Evolutionary conservation across 345 rosid species (phyloP).

Genomic region (Adansonia digitata): DNA sequence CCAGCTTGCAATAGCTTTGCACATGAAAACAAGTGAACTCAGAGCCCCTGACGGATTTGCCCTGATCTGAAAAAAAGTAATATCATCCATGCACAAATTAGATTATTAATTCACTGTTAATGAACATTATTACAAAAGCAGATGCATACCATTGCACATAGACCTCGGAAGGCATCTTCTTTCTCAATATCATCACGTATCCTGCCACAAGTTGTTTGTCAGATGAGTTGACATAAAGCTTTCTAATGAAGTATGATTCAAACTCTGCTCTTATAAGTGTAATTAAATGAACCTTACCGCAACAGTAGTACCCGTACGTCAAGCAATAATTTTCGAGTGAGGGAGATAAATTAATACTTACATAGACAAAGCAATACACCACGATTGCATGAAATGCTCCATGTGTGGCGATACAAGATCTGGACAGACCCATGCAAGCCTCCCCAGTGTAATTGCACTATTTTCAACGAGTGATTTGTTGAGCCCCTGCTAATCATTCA

Average conservation of each 20-base stretch:
- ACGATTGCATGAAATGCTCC: constrained; percentile 97
- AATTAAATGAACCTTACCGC: background rate
- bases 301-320: background rate
- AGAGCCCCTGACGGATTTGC: constrained; percentile 90
- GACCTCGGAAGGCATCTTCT: constrained; percentile 96
- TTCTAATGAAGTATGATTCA: background rate
- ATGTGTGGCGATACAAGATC: constrained; percentile 93
- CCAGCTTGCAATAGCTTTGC: constrained; percentile 97
- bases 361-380: constrained; percentile 92
- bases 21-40: constrained; percentile 78
- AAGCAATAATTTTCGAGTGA: background rate
- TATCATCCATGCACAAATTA: constrained; percentile 10
- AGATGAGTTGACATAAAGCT: constrained; percentile 3
- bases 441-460: constrained; percentile 96
- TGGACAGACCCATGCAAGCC: constrained; percentile 98
- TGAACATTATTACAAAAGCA: background rate
- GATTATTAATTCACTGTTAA: background rate
- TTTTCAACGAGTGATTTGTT: constrained; percentile 87
- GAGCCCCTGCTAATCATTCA: constrained; percentile 53
- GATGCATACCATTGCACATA: constrained; percentile 80
- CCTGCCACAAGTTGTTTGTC: constrained; percentile 36
- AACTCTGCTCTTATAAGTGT: background rate
- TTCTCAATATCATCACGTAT: constrained; percentile 96
- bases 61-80: constrained; percentile 51
- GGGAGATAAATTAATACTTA: constrained; percentile 32